Conservation (phyloP, 2,329 filamentous ascomycete species). For the Juglanconis juglandina region DNA sequence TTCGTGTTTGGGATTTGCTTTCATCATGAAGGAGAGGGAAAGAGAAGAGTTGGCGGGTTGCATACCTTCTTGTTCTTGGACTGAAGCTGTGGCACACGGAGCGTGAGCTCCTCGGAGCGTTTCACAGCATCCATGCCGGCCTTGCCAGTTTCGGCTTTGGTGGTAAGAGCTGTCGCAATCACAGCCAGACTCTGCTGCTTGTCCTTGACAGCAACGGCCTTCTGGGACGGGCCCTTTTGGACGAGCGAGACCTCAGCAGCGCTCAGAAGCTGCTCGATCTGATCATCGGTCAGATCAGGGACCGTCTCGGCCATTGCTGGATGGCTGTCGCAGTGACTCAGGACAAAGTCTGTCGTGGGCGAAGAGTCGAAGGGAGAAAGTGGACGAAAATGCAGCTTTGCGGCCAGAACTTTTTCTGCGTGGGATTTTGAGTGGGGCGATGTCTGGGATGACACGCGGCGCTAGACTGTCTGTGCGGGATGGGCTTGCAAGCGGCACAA, state of each 20-base stretch:
- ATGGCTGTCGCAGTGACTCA: conserved; percentile 11
- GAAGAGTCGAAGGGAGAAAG: neutral
- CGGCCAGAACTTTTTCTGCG: conserved; percentile 8
- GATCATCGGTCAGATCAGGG: conserved; percentile 7
- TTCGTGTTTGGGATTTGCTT: conserved; percentile 66
- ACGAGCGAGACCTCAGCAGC: conserved; percentile 13
- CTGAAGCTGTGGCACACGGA: conserved; percentile 27
- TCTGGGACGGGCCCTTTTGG: neutral
- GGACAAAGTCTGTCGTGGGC: conserved; percentile 6
- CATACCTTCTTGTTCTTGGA: conserved; percentile 32
- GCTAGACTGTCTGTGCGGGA: neutral
- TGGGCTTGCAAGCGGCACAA: too few species aligned
- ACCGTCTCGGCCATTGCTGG: conserved; percentile 11
- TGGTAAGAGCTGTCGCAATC: conserved; percentile 14
- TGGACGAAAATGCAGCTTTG: neutral
- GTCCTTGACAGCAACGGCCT: neutral
- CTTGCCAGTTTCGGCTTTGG: conserved; percentile 10
- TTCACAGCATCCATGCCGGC: conserved; percentile 15
- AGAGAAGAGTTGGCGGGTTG: neutral
- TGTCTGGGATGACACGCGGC: neutral
- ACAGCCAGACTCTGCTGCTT: conserved; percentile 5
- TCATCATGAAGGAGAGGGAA: conserved; percentile 62
- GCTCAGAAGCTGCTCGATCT: conserved; percentile 14
- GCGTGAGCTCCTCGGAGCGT: conserved; percentile 24
- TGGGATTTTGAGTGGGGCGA: neutral